A percentile compares a stretch with the other conserved stretches of the same genome.
phyloP scores from a whole-genome alignment of 257 asterid species.

The Nicotiana sylvestris region DNA sequence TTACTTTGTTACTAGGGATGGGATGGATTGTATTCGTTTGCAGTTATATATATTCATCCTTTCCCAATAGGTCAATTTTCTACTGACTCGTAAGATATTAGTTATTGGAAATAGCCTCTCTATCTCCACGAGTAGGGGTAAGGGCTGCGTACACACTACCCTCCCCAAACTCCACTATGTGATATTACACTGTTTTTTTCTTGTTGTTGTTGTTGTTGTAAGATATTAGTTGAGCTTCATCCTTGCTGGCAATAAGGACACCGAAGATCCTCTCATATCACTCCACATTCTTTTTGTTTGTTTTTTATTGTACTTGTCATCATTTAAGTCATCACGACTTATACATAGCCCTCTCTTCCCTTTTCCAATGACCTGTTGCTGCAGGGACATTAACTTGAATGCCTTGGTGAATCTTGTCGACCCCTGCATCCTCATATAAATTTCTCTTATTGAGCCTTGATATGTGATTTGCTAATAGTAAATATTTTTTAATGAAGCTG shows the following conservation, averaged over 20 bases:
- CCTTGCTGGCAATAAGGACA: neutral
- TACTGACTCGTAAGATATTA: neutral
- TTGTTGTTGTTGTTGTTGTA: neutral
- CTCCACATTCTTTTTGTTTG: neutral
- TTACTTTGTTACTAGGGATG: neutral
- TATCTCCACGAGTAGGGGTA: too few species aligned
- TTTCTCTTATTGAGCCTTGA: neutral
- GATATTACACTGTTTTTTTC: too few species aligned
- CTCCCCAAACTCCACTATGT: too few species aligned
- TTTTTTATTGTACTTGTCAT: neutral
- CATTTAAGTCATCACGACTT: neutral
- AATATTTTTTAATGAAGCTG: neutral
- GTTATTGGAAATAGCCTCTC: neutral
- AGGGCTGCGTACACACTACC: too few species aligned
- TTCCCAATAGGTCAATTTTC: neutral
- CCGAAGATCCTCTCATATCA: neutral
- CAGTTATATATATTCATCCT: neutral
- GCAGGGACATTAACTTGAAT: neutral
- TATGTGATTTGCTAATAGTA: neutral
- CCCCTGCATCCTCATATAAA: neutral
- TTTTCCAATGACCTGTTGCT: neutral
- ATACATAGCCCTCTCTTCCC: neutral
- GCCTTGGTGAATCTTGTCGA: neutral
- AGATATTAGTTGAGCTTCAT: neutral
- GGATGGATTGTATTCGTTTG: neutral